Percentiles rank a stretch among this genome's conserved stretches.
Conservation (phyloP, 2,329 filamentous ascomycete genomes). For the Colletotrichum coccodes region DNA sequence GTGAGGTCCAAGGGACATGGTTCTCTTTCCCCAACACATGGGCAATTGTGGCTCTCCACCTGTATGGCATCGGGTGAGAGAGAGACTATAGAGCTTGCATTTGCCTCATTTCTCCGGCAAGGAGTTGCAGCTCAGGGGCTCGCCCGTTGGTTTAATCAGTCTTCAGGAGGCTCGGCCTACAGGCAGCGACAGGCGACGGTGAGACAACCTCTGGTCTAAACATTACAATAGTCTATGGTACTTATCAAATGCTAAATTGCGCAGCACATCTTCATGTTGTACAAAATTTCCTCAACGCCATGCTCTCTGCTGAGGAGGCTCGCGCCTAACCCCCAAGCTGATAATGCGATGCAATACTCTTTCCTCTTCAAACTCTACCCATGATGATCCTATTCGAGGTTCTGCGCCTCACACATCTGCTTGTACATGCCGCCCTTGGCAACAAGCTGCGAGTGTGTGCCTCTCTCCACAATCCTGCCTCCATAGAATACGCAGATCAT, state of each 20-base stretch:
- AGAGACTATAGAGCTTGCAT: not conserved
- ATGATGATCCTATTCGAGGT: constrained; percentile 42
- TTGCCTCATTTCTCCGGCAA: not conserved
- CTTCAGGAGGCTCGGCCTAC: not conserved
- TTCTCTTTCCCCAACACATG: too few species aligned
- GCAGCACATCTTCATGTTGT: not conserved
- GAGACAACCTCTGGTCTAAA: not conserved
- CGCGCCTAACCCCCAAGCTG: not conserved
- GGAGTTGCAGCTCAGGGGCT: too few species aligned
- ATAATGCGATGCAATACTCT: not conserved
- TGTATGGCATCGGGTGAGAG: too few species aligned
- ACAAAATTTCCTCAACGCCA: not conserved
- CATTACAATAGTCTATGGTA: not conserved
- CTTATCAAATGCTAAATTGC: not conserved
- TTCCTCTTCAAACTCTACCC: not conserved
- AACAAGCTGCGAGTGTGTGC: constrained; percentile 70
- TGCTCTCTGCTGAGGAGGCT: not conserved
- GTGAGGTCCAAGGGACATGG: too few species aligned
- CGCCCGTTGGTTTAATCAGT: too few species aligned
- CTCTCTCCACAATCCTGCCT: constrained; percentile 66
- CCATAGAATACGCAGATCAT: constrained; percentile 70
- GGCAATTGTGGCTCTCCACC: too few species aligned
- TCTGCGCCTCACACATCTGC: constrained; percentile 61
- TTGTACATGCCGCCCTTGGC: constrained; percentile 58
- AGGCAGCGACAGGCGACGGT: not conserved